Evolutionary conservation across 2,329 filamentous ascomycete genomes (phyloP).

Genomic region (Cercospora brassicicola): DNA sequence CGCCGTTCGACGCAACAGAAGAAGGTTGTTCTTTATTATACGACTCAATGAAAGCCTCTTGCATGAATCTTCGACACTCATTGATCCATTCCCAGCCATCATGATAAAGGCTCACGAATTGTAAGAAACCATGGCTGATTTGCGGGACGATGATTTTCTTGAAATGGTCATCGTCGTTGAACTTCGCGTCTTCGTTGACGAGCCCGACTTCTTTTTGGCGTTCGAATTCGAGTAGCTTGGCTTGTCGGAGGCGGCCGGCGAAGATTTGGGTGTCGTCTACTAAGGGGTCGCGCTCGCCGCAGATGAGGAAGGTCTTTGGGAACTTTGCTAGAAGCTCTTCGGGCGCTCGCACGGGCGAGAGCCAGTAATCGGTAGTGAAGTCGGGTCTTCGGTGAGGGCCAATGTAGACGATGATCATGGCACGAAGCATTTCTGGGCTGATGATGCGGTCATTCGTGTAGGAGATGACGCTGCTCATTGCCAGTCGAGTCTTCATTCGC

Average conservation of each 20-base stretch:
- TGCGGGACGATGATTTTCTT: slow-evolving; percentile 85
- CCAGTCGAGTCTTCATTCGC: slow-evolving; percentile 66
- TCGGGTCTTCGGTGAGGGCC: slow-evolving; percentile 91
- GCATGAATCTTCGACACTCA: slow-evolving; percentile 77
- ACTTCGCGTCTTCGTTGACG: slow-evolving; percentile 50
- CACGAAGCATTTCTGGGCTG: slow-evolving; percentile 96
- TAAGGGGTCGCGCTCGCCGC: slow-evolving; percentile 89
- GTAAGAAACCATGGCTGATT: slow-evolving; percentile 89
- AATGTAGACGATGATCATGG: slow-evolving; percentile 98
- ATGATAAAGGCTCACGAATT: slow-evolving; percentile 84
- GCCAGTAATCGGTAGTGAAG: slow-evolving; percentile 84
- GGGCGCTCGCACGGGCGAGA: slow-evolving; percentile 86
- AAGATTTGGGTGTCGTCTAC: slow-evolving; percentile 98
- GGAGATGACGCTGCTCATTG: slow-evolving; percentile 94
- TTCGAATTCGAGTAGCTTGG: slow-evolving; percentile 62
- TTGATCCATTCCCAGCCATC: slow-evolving; percentile 87
- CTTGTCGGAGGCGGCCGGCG: slow-evolving; percentile 79
- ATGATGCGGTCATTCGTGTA: slow-evolving; percentile 96
- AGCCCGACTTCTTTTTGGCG: slow-evolving; percentile 59
- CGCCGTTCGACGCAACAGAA: slow-evolving; percentile 22
- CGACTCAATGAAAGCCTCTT: slow-evolving; percentile 65
- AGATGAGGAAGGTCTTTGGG: slow-evolving; percentile 90
- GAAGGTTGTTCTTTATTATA: slow-evolving; percentile 40
- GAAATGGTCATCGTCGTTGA: slow-evolving; percentile 64
- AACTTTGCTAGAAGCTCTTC: slow-evolving; percentile 81